Evolutionary conservation across 1,284 basidiomycete genomes (phyloP), one percentile per base, ranked within the genome.

Genomic region (Fomes fomentarius): DNA sequence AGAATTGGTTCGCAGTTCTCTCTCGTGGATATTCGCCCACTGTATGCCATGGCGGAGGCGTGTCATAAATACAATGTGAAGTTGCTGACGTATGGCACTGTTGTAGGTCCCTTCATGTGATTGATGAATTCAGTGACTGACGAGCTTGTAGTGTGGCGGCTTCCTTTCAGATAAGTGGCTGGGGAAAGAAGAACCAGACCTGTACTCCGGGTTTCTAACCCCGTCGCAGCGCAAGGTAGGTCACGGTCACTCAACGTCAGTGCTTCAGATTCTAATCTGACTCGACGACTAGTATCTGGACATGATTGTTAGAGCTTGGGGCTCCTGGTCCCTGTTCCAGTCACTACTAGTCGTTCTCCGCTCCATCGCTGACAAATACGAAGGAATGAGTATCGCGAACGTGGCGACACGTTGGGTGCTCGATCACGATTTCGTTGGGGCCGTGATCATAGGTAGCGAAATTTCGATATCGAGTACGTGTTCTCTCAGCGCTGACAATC

Each of bases 131-230:
- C 37, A n/a, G 38, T 5, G 26, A 43, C 21, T 62, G 47, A 58
- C 37, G 22, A 38, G 17, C 24, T 22, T 14, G 12, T 60, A 93
- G 90, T 93, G 91, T 61, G 90, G 90, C 8, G 91, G 90, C 5
- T 92, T 93, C 67, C 75, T 93, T 43, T 75, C 89, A 0, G 89
- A 93, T 68, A 78, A 79, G 58, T 93, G 89, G 88, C 76, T 93
- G 14, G 76, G 78, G 50, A 66, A 78, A 56, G 76, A 82, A 9
- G 83, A 89, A 63, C 90, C 90, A 4, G 88, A 91, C 71, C 74
- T 80, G 5, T 93, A 93, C 62, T 75, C 80, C 11, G 80, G 80
- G 22, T 70, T 66, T 40, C 65, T 74, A 71, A 92, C 89, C 0
- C 91, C 91, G 2, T 92, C 90, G 2, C 89, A 92, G 68, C 77